Evolutionary conservation across 371 early-diverging fungal genomes (phyloP), one percentile per base, ranked within the genome.

Genomic region (Sporodiniella umbellata): DNA sequence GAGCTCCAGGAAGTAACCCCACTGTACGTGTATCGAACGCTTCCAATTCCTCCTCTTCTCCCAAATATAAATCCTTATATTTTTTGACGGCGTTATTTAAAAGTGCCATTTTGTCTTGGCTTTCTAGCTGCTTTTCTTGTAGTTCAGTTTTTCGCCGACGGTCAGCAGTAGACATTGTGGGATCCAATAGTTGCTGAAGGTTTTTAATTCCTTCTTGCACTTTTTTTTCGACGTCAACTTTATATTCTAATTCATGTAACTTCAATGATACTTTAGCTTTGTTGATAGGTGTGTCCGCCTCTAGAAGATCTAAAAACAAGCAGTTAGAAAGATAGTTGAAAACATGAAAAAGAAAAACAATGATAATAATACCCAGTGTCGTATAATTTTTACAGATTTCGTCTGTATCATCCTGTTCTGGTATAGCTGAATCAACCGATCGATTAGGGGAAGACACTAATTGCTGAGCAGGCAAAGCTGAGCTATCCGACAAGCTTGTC

Each of bases 151-250:
- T 62, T 43, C 82, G 70, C 55, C 81, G 80, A 39, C 74, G 74
- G 56, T 86, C 83, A 1, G 50, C 45, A 17, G 60, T 28, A 18
- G 58, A 26, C 28, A 54, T 42, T 26, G 51, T 37, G 8, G 47
- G 42, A 4, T 79, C 72, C 52, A 76, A 53, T n/a, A 70, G 66
- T 25, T 53, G 51, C 40, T 66, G 67, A 35, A 79, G 51, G 3
- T 77, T 75, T 26, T 63, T 60, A 11, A 79, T 75, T 8, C 92
- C 93, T 35, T 89, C 86, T 47, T 83, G 79, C 6, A 94, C 83
- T 63, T 90, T 89, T 56, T 79, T 84, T 75, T 96, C 96, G 7
- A 94, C 84, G 44, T 92, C 87, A 4, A 95, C 83, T 68, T 93
- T 93, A 56, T 81, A 84, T 35, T 86, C 81, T 42, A 94, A 69